phyloP scores from a whole-genome alignment of 2,329 filamentous ascomycete genomes.

The Penicillium hesseltinei region DNA sequence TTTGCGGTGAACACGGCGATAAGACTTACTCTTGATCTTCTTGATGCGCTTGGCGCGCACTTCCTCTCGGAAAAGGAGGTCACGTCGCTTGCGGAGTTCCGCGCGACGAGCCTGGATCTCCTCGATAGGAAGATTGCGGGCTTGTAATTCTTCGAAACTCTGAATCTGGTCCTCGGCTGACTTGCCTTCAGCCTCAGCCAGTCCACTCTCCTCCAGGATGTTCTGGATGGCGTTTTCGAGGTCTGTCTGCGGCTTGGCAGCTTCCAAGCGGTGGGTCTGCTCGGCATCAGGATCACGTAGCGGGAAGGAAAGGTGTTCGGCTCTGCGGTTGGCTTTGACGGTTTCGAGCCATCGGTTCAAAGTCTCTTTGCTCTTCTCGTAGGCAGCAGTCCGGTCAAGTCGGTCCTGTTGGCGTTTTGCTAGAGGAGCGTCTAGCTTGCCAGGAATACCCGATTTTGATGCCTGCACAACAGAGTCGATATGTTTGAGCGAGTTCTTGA shows the following conservation, averaged over 20 bases:
- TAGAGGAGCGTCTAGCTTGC: constrained; percentile 78
- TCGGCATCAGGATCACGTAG: constrained; percentile 68
- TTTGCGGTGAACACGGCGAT: constrained; percentile 85
- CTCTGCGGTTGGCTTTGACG: constrained; percentile 87
- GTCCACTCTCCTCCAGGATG: constrained; percentile 85
- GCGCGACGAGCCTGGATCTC: constrained; percentile 71
- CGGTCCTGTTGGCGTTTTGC: constrained; percentile 83
- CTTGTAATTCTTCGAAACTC: constrained; percentile 67
- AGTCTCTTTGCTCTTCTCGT: constrained; percentile 87
- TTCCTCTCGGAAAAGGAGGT: constrained; percentile 84
- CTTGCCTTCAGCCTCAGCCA: constrained; percentile 59
- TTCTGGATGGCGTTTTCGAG: constrained; percentile 82
- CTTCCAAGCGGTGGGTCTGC: constrained; percentile 54
- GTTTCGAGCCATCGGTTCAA: constrained; percentile 91
- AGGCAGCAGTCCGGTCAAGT: constrained; percentile 76
- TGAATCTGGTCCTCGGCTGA: constrained; percentile 63
- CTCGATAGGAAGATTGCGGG: constrained; percentile 69
- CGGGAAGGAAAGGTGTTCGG: constrained; percentile 87
- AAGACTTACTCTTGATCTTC: constrained; percentile 98
- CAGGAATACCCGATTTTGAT: constrained; percentile 58
- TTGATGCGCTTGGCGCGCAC: constrained; percentile 88
- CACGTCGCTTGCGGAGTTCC: constrained; percentile 74
- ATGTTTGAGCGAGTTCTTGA: constrained; percentile 77
- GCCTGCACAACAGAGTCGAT: constrained; percentile 50
- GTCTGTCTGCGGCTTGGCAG: constrained; percentile 68